Base-by-base conservation (phyloP, 306 rosid species). In the Heteromeles arbutifolia region DNA sequence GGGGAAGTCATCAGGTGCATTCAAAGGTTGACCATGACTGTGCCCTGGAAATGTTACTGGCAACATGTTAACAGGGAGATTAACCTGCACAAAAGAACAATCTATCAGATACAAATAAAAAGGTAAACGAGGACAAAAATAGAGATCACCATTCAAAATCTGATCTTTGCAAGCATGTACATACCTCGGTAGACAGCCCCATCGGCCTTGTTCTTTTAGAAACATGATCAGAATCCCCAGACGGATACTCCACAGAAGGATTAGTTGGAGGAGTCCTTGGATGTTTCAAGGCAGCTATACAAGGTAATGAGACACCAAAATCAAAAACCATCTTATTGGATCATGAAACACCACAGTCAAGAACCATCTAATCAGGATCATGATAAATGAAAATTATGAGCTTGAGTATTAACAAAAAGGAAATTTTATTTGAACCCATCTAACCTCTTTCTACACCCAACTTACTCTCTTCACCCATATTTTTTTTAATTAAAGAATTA, bases 231-330 rank as follows among this genome's bases (percentile, higher is more conserved):
- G 99, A 92, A 75, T 95, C 99, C 66, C 93, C 97, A 1, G 99
- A 83, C 21, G 97, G 97, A 76, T 92, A 95, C 58, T 95, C 99
- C 18, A 85, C 85, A 69, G 98, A 88, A 81, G 97, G 96, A 75
- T 92, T 95, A 76, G 90, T 88, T 10, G 99, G 97, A 74, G 98
- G 98, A 39, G 97, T 95, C 85, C 98, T 84, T 8, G 98, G 97
- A 84, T 90, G 97, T 84, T 95, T 95, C 87, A 92, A 89, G 85
- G 97, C 89, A 86, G 93, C 98, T 95, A 78, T 24, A 79, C 77
- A 73, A 73, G 65, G 64, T 26, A 87, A 84, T 71, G 58, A 69
- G 74, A 70, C 78, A 82, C 3, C 32, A 69, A 61, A 74, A 59
- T 77, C 4, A 72, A 78, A 14, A 81, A 68, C 65, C 44, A 62